phyloP scores from a whole-genome alignment of 2,329 filamentous ascomycete genomes.

The Lanzia echinophila region DNA sequence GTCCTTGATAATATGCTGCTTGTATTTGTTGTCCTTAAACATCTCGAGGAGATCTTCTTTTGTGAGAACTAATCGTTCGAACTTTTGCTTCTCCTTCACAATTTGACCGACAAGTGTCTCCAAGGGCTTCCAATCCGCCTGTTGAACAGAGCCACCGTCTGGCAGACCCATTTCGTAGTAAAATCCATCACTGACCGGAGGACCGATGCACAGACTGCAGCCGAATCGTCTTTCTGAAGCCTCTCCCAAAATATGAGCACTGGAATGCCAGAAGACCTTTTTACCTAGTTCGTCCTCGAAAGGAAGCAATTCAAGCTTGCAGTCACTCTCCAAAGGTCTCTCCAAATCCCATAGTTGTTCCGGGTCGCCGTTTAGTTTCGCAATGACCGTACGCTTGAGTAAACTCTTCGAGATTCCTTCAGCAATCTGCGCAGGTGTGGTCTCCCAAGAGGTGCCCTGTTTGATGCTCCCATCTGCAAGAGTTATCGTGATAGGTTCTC shows the following conservation, averaged over 20 bases:
- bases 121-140: conserved; percentile 76
- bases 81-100: conserved; percentile 94
- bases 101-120: conserved; percentile 75
- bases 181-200: conserved; percentile 85
- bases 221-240: conserved; percentile 85
- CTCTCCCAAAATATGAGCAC: conserved; percentile 92
- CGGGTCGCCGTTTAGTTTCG: conserved; percentile 67
- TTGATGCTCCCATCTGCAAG: conserved; percentile 65
- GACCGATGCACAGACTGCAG: conserved; percentile 88
- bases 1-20: conserved; percentile 94
- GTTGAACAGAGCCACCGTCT: conserved; percentile 61
- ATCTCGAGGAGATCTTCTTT: conserved; percentile 92
- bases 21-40: conserved; percentile 98
- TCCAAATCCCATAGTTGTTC: conserved; percentile 85
- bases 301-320: conserved; percentile 74
- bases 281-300: conserved; percentile 71
- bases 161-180: conserved; percentile 95
- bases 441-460: conserved; percentile 81
- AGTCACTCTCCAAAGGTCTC: conserved; percentile 80
- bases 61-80: conserved; percentile 80
- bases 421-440: conserved; percentile 73
- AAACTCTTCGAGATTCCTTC: conserved; percentile 78
- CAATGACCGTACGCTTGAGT: conserved; percentile 80
- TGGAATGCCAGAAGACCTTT: conserved; percentile 97
- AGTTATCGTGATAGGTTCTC: conserved; percentile 67